A percentile compares a stretch with the other conserved stretches of the same genome.
Evolutionary conservation across 2,329 filamentous ascomycete species (phyloP).

Genomic region (Aspergillus sclerotialis): DNA sequence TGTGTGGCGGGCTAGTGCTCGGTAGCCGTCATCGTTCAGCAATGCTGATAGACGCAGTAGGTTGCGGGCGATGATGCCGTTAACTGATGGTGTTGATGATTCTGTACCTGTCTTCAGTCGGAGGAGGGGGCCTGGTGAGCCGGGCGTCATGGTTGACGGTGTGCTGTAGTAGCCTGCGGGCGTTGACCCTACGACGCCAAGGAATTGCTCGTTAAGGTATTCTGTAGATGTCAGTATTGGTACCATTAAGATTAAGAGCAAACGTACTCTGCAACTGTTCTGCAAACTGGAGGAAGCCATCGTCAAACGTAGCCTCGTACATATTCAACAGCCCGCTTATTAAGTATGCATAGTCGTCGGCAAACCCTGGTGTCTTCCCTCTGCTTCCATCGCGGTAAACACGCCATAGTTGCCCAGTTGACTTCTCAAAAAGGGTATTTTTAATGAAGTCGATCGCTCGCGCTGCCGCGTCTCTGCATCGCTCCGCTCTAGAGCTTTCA

Average conservation of each 20-base stretch:
- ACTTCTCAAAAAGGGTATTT: conserved; percentile 62
- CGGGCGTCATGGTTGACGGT: conserved; percentile 46
- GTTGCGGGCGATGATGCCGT: conserved; percentile 79
- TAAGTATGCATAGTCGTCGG: conserved; percentile 91
- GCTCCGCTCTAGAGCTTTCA: conserved; percentile 49
- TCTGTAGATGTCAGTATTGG: conserved; percentile 38
- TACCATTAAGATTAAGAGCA: not conserved
- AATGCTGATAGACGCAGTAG: conserved; percentile 71
- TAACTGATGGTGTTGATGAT: conserved; percentile 80
- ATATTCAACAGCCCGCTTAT: conserved; percentile 76
- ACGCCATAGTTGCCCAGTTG: conserved; percentile 59
- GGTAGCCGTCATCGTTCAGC: conserved; percentile 59
- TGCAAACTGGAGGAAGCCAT: conserved; percentile 70
- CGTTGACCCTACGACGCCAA: conserved; percentile 50
- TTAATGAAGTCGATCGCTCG: conserved; percentile 67
- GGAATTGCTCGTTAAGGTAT: conserved; percentile 69
- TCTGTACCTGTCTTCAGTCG: conserved; percentile 95
- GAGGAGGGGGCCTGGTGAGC: conserved; percentile 58
- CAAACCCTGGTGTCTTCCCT: conserved; percentile 65
- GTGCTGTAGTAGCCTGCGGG: conserved; percentile 37
- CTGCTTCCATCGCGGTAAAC: conserved; percentile 62
- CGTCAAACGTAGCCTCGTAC: conserved; percentile 74
- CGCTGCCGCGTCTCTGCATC: conserved; percentile 60
- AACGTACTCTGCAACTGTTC: conserved; percentile 66
- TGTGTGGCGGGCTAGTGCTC: conserved; percentile 61